Percentiles rank a stretch among this genome's conserved stretches.
Conservation (phyloP, 352 stramenopile species). For the Globisporangium megalacanthum region DNA sequence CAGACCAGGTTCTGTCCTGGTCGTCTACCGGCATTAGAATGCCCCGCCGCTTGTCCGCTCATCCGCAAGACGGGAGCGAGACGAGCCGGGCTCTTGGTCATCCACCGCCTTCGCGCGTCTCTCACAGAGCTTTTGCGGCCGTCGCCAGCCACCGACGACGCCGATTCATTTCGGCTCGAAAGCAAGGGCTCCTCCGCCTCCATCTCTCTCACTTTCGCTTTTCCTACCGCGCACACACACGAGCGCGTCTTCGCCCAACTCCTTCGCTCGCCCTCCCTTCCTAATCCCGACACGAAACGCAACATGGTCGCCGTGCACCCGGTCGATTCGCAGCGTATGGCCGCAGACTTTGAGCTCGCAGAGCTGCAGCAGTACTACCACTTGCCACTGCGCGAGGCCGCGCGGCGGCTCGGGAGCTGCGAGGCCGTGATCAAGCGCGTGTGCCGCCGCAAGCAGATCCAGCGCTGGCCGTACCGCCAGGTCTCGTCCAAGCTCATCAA, state of each 20-base stretch:
- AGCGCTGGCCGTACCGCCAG: slow-evolving; percentile 81
- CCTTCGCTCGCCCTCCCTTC: neutral
- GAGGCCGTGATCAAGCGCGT: slow-evolving; percentile 81
- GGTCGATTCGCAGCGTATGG: slow-evolving; percentile 23
- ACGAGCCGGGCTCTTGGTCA: neutral
- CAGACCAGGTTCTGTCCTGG: no score
- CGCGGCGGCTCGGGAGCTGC: slow-evolving; percentile 62
- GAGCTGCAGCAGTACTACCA: slow-evolving; percentile 86
- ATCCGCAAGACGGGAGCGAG: neutral
- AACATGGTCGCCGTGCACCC: slow-evolving; percentile 10
- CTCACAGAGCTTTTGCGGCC: neutral
- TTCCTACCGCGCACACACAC: slow-evolving; percentile 12
- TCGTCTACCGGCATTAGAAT: neutral
- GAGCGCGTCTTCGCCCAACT: no score
- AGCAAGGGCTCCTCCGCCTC: neutral
- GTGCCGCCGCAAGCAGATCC: slow-evolving; percentile 74
- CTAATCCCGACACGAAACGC: neutral
- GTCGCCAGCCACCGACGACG: neutral
- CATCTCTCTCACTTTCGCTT: slow-evolving; percentile 8
- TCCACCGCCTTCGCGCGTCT: neutral
- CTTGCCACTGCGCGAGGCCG: slow-evolving; percentile 72
- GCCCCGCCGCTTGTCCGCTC: neutral
- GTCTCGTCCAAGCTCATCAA: slow-evolving; percentile 82
- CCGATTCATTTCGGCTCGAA: no score
- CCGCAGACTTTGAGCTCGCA: slow-evolving; percentile 71